Evolutionary conservation across 1,284 basidiomycete species (phyloP).

Genomic region (Mycosarcoma maydis): DNA sequence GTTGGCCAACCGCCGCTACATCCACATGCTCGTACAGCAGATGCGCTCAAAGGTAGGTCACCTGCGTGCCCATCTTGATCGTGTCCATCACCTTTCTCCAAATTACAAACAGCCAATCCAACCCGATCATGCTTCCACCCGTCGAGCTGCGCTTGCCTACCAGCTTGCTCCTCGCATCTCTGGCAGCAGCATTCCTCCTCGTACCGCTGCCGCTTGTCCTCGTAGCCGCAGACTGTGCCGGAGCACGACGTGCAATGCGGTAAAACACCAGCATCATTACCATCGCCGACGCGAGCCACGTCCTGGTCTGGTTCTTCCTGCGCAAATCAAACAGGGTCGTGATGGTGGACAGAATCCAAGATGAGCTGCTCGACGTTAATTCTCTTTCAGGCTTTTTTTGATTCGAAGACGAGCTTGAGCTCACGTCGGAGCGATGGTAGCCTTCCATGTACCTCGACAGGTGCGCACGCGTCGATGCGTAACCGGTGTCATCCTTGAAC

Average conservation of each 20-base stretch:
- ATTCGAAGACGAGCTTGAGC: background rate
- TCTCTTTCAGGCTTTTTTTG: slow-evolving; percentile 9
- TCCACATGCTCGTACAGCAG: no score
- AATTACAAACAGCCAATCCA: slow-evolving; percentile 35
- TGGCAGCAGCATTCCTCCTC: slow-evolving; percentile 25
- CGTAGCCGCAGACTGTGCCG: background rate
- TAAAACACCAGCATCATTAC: slow-evolving; percentile 40
- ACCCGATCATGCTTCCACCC: slow-evolving; percentile 13
- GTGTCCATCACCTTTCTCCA: slow-evolving; percentile 43
- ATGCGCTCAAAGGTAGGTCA: slow-evolving; percentile 35
- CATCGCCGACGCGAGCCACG: slow-evolving; percentile 39
- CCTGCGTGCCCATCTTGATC: slow-evolving; percentile 52
- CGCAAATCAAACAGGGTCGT: slow-evolving; percentile 32
- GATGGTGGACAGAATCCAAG: slow-evolving; percentile 26
- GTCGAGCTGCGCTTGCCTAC: slow-evolving; percentile 16
- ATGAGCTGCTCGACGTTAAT: slow-evolving; percentile 4
- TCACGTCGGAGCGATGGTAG: slow-evolving; percentile 6
- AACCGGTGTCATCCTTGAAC: slow-evolving; percentile 33
- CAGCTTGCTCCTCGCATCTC: slow-evolving; percentile 35
- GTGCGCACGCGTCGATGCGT: slow-evolving; percentile 39
- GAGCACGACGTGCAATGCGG: slow-evolving; percentile 20
- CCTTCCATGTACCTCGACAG: slow-evolving; percentile 44
- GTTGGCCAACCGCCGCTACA: no score
- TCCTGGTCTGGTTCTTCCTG: slow-evolving; percentile 29
- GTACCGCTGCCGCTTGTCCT: background rate